phyloP scores from a whole-genome alignment of 148 eudicot genomes.

The Talinum fruticosum region DNA sequence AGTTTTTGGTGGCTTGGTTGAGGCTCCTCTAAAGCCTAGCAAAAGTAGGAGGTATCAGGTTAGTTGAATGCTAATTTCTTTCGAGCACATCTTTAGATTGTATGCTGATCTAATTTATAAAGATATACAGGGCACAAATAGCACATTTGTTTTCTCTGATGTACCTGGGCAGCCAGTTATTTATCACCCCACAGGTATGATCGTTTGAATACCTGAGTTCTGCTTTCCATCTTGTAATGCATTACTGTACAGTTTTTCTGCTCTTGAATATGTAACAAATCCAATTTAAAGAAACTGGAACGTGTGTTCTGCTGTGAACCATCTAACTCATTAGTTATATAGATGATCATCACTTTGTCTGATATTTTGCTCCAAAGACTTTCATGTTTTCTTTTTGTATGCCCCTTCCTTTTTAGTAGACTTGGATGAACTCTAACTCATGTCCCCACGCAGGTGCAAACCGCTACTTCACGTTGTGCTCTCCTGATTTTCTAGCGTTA shows the following conservation, averaged over 20 bases:
- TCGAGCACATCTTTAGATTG: constrained; percentile 11
- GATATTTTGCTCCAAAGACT: neutral
- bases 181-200: constrained; percentile 77
- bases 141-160: constrained; percentile 79
- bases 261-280: neutral
- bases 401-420: neutral
- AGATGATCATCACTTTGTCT: neutral
- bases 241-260: neutral
- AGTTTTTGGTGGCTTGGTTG: constrained; percentile 91
- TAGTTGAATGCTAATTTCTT: constrained; percentile 17
- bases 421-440: constrained; percentile 6
- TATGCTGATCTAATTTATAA: constrained; percentile 13
- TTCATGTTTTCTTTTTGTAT: neutral
- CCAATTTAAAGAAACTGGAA: neutral
- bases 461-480: constrained; percentile 88
- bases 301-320: neutral
- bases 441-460: constrained; percentile 61
- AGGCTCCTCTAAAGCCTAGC: constrained; percentile 71
- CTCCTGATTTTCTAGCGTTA: constrained; percentile 75
- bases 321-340: neutral
- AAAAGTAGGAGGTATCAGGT: constrained; percentile 80
- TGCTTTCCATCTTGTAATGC: neutral
- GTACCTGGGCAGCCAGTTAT: constrained; percentile 54
- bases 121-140: constrained; percentile 62
- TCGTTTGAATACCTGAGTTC: too few species aligned